Base-by-base conservation (phyloP, 2,329 filamentous ascomycete genomes). In the Aspergillus tamarii region DNA sequence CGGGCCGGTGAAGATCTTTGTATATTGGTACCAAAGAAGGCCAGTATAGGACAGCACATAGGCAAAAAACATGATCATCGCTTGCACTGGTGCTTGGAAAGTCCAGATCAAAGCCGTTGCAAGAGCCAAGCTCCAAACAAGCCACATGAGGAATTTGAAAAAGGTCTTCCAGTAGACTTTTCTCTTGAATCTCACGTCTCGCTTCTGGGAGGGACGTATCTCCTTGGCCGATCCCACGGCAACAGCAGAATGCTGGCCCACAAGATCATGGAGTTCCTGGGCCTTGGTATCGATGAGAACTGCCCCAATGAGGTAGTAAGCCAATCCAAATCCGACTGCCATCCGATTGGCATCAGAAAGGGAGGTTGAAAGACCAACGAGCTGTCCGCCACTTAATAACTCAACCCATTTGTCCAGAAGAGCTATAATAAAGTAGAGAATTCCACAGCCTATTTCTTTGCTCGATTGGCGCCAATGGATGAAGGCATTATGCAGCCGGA, bases 391-490 rank as follows among this genome's bases (percentile, higher is more conserved):
- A 60, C 79, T 80, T 16, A 85, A 70, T 4, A 87, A 68, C 32
- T 80, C 77, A 6, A 85, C 75, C 84, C 84, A 87, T 63, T 84
- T 84, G 66, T 87, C 84, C 66, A 86, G 80, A 12, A 87, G 80
- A 8, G 84, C 84, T 41, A 85, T 77, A 11, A 86, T 68, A 63
- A 87, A 87, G 72, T 85, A 85, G 2, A 86, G 72, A 23, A 86
- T 76, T 32, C 83, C 84, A 64, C 83, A 85, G 34, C 83, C 84
- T 32, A 86, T 80, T 62, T 86, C 84, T 62, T 84, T 79, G 43
- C 83, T 83, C 7, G 84, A 83, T 63, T 84, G 84, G n/a, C 85
- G 82, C 83, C 84, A 87, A 64, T 86, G 84, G 30, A 86, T 82
- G 68, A 87, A 87, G 2, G 83, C 82, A 66, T 84, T 87, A 72